A percentile compares a stretch with the other conserved stretches of the same genome.
These are phyloP conservation scores for Brassica napus DNA, from an alignment of 345 rosid species.

Conservation along the genomic window Da-Ae NC_063436.1:24764501-24765000, in stretches of 20 bases:
- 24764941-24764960: neutral
- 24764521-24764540: neutral
- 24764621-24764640: conserved; percentile 88
- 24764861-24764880: conserved; percentile 54
- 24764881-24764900: conserved; percentile 46
- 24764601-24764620: conserved; percentile 83
- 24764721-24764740: neutral
- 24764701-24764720: conserved; percentile 52
- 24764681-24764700: conserved; percentile 81
- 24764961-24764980: neutral
- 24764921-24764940: neutral
- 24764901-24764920: neutral
- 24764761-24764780: neutral
- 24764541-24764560: neutral
- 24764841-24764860: conserved; percentile 56
- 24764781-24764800: neutral
- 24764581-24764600: conserved; percentile 42
- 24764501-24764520: neutral
- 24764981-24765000: neutral
- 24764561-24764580: neutral
- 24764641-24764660: conserved; percentile 81
- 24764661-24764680: conserved; percentile 80
- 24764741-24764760: neutral
- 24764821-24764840: conserved; percentile 77
- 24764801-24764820: conserved; percentile 86